A percentile compares a stretch with the other conserved stretches of the same genome.
phyloP scores from a whole-genome alignment of 768 basidiomycete species.

The Collybia sp. region DNA sequence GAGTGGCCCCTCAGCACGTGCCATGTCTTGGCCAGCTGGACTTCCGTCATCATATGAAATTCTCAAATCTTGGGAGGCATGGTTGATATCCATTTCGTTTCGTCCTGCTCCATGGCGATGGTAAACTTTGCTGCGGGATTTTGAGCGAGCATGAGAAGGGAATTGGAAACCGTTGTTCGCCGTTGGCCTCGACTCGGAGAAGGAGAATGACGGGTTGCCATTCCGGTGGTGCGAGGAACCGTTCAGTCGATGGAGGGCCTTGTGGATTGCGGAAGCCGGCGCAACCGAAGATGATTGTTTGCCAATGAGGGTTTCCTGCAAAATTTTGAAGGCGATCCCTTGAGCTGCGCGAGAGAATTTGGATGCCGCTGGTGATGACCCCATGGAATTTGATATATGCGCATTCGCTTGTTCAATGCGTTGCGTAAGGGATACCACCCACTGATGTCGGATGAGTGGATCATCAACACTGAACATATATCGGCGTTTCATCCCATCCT shows the following conservation, averaged over 20 bases:
- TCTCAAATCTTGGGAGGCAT: constrained; percentile 3
- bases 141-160: constrained; percentile 49
- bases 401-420: constrained; percentile 53
- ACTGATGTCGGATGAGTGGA: constrained; percentile 67
- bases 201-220: constrained; percentile 7
- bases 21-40: constrained; percentile 19
- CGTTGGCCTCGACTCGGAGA: constrained; percentile 3
- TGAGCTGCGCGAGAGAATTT: constrained; percentile 66
- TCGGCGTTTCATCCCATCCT: constrained; percentile 63
- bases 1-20: constrained; percentile 40
- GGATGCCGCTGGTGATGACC: constrained; percentile 30
- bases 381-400: constrained; percentile 15
- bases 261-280: constrained; percentile 11
- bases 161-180: constrained; percentile 15
- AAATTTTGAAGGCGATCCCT: constrained; percentile 71
- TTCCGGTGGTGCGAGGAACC: constrained; percentile 7
- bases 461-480: constrained; percentile 96
- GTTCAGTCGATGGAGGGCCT: constrained; percentile 27
- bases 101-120: constrained; percentile 59
- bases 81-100: constrained; percentile 53
- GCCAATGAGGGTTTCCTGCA: constrained; percentile 79
- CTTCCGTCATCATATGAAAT: constrained; percentile 10
- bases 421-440: constrained; percentile 63
- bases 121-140: constrained; percentile 69
- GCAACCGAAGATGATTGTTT: constrained; percentile 10